These are phyloP conservation scores for Senna siamea DNA, from an alignment of 306 rosid species.

Conservation along the genomic window DNA sequence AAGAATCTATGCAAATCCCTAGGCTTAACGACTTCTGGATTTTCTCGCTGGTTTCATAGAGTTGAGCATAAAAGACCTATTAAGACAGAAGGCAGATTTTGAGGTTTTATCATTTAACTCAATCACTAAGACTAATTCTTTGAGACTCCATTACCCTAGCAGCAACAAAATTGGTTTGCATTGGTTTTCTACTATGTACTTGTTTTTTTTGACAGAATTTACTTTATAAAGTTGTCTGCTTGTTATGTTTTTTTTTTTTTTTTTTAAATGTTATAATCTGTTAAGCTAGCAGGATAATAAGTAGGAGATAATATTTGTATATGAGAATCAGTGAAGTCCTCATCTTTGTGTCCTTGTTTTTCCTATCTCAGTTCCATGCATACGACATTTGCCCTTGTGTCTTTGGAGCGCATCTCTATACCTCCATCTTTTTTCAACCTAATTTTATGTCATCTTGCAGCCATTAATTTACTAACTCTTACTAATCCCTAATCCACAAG, in stretches of 20 bases:
- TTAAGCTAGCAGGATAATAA: not conserved
- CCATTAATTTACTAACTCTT: conserved; percentile 15
- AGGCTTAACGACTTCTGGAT: too few relatives aligned
- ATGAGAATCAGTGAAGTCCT: not conserved
- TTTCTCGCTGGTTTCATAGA: too few relatives aligned
- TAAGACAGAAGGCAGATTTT: too few relatives aligned
- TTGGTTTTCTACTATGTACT: not conserved
- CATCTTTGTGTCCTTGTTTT: conserved; percentile 10
- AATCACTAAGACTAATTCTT: too few relatives aligned
- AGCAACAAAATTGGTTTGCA: not conserved
- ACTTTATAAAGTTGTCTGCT: not conserved
- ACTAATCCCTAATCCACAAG: conserved; percentile 35
- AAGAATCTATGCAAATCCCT: too few relatives aligned
- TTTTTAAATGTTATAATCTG: not conserved
- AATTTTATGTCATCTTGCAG: conserved; percentile 7
- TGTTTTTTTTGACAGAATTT: not conserved
- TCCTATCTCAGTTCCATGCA: conserved; percentile 1
- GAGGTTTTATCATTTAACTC: too few relatives aligned
- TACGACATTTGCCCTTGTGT: not conserved
- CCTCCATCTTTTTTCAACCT: not conserved
- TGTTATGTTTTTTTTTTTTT: not conserved
- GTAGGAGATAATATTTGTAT: not conserved
- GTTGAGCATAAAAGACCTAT: too few relatives aligned
- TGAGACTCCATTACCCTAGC: too few relatives aligned
- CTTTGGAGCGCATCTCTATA: not conserved